Evolutionary conservation across 179 eudicot genomes (phyloP), one percentile per base, ranked within the genome.

Genomic region (Camellia oleifera): DNA sequence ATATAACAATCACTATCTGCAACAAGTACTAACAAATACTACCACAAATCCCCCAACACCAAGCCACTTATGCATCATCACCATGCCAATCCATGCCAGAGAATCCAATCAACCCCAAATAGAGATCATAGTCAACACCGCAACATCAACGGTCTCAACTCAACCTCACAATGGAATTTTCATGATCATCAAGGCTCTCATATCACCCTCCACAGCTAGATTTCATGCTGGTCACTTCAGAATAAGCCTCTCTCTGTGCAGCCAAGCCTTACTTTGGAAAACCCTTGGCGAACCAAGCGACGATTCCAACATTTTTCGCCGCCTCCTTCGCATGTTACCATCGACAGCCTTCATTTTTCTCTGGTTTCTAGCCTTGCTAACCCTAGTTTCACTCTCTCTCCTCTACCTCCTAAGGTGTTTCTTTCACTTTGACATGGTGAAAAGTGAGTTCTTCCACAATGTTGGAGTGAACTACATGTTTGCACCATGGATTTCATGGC

Each of bases 221-320:
- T 78, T 93, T 40, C 90, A 91, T 81, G 94, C 97, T 64, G 92
- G 97, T 7, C 89, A 91, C 76, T 93, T 93, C 79, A 82, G 91
- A 60, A 89, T 91, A 68, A 85, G 89, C 78, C 84, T 93, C 44
- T 87, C 97, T 48, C 66, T 90, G 4, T 90, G 93, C 72, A 82
- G 83, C 63, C 97, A 93, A 83, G 88, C 91, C 0, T 84, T 90
- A 40, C 80, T 93, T 54, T 89, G 91, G 92, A 93, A 89, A 60
- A 76, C 81, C 62, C 89, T 93, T 4, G 82, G 81, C 68, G 81
- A 82, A 18, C 82, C 80, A 12, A 75, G 63, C 1, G 58, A 75
- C 0, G 57, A 58, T 44, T 13, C 83, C 66, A 75, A 52, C 40
- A 4, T 73, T 0, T 46, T 89, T 9, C 76, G 85, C 1, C 67